These are phyloP conservation scores for Ceratocystis diversiconidia DNA, from an alignment of 2,329 filamentous ascomycete genomes.

Conservation along the genomic window DNA sequence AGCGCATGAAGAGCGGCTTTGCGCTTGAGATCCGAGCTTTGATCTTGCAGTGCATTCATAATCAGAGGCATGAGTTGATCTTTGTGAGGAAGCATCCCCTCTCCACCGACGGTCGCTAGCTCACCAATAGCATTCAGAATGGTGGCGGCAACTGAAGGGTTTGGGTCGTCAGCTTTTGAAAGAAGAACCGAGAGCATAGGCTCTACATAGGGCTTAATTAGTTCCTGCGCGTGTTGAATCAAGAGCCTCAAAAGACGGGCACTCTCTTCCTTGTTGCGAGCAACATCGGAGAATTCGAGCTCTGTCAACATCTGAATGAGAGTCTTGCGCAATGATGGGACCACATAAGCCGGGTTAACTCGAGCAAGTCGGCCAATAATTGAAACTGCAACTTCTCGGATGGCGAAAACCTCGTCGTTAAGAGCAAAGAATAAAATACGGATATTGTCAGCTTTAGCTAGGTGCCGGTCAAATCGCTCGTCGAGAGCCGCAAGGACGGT, in stretches of 20 bases:
- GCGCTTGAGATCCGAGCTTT: slow-evolving; percentile 77
- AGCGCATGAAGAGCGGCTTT: slow-evolving; percentile 83
- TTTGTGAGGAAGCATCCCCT: slow-evolving; percentile 87
- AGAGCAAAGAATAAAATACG: slow-evolving; percentile 87
- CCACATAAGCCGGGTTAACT: slow-evolving; percentile 92
- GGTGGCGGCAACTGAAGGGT: slow-evolving; percentile 78
- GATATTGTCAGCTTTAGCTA: slow-evolving; percentile 97
- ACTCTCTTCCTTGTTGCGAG: slow-evolving; percentile 91
- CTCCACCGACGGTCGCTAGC: slow-evolving; percentile 81
- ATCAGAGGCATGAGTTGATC: slow-evolving; percentile 89
- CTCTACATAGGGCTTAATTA: slow-evolving; percentile 94
- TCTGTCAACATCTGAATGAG: slow-evolving; percentile 93
- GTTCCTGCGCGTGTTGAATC: slow-evolving; percentile 77
- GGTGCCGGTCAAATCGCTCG: slow-evolving; percentile 82
- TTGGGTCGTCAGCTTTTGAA: slow-evolving; percentile 75
- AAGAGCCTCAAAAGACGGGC: slow-evolving; percentile 84
- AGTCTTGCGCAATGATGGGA: slow-evolving; percentile 85
- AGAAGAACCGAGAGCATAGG: slow-evolving; percentile 91
- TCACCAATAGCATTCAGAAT: slow-evolving; percentile 94
- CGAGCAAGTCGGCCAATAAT: slow-evolving; percentile 88
- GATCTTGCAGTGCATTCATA: slow-evolving; percentile 82
- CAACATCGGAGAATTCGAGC: slow-evolving; percentile 87
- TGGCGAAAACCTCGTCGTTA: slow-evolving; percentile 86
- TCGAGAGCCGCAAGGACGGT: slow-evolving; percentile 84
- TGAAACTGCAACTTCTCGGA: slow-evolving; percentile 85